These are phyloP conservation scores for Lotmaria passim DNA, from an alignment of 208 protist species.

Conservation along the genomic window DNA sequence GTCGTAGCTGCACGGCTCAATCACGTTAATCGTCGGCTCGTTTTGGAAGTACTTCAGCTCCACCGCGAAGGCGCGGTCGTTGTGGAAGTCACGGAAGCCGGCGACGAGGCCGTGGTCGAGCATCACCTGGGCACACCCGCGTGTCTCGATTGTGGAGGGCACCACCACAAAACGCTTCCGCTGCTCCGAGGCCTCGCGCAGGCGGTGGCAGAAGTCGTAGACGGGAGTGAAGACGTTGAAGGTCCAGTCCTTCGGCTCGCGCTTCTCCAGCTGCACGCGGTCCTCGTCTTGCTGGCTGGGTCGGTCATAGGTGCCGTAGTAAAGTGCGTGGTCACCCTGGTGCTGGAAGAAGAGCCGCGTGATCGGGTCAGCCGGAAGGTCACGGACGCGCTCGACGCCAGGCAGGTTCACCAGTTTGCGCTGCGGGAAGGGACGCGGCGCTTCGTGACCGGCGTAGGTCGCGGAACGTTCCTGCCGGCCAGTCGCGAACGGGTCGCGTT, in stretches of 20 bases:
- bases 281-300: constrained; percentile 79
- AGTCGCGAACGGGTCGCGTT: constrained; percentile 51
- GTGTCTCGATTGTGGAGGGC: constrained; percentile 86
- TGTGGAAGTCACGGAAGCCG: constrained; percentile 93
- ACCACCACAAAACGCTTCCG: constrained; percentile 92
- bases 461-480: constrained; percentile 14
- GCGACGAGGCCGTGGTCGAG: constrained; percentile 88
- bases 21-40: constrained; percentile 85
- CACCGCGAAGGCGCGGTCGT: constrained; percentile 90
- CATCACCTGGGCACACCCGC: constrained; percentile 87
- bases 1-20: constrained; percentile 89
- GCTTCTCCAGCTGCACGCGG: constrained; percentile 86
- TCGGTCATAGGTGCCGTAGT: constrained; percentile 89
- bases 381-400: constrained; percentile 79
- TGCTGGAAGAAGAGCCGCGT: constrained; percentile 93
- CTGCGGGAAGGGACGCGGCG: constrained; percentile 42
- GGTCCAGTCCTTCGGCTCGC: constrained; percentile 72
- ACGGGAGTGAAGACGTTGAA: constrained; percentile 80
- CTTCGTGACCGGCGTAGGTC: constrained; percentile 8
- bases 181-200: constrained; percentile 87
- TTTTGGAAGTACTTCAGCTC: constrained; percentile 94
- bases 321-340: constrained; percentile 90
- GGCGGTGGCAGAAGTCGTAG: constrained; percentile 91
- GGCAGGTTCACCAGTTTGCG: constrained; percentile 76
- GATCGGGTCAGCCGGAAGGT: constrained; percentile 90